Conservation (phyloP, 495 filamentous ascomycete genomes). For the Aspergillus incahuasiensis region DNA sequence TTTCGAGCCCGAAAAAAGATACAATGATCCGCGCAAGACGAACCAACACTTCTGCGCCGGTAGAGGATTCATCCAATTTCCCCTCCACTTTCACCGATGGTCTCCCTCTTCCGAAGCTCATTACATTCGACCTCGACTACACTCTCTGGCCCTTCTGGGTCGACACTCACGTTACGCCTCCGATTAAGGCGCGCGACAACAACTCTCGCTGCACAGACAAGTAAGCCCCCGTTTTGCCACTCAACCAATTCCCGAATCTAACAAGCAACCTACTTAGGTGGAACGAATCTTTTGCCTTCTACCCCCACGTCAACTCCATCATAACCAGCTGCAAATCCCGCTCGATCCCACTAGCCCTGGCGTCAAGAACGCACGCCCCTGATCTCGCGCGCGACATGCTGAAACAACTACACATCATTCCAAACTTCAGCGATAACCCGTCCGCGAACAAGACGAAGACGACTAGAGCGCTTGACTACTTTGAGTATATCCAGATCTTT, state of each 20-base stretch:
- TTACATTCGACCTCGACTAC: constrained; percentile 95
- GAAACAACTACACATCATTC: constrained; percentile 63
- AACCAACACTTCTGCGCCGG: constrained; percentile 31
- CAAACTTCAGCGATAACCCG: constrained; percentile 39
- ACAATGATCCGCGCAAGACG: constrained; percentile 35
- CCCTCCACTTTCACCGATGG: constrained; percentile 70
- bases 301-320: constrained; percentile 68
- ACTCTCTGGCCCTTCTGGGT: constrained; percentile 98
- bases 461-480: constrained; percentile 64
- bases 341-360: constrained; percentile 65
- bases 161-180: constrained; percentile 83
- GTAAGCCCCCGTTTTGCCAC: constrained; percentile 23
- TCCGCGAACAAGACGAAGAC: constrained; percentile 30
- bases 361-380: constrained; percentile 77
- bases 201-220: constrained; percentile 50
- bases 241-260: background rate
- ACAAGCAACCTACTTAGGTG: constrained; percentile 36
- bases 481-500: constrained; percentile 84
- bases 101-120: constrained; percentile 73
- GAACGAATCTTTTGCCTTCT: constrained; percentile 79
- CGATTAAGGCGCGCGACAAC: constrained; percentile 60
- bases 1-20: background rate
- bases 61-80: constrained; percentile 38
- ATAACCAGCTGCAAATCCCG: constrained; percentile 55
- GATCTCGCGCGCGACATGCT: constrained; percentile 79